Evolutionary conservation across 116 monocot genomes (phyloP).

Genomic region (Thalassia testudinum): DNA sequence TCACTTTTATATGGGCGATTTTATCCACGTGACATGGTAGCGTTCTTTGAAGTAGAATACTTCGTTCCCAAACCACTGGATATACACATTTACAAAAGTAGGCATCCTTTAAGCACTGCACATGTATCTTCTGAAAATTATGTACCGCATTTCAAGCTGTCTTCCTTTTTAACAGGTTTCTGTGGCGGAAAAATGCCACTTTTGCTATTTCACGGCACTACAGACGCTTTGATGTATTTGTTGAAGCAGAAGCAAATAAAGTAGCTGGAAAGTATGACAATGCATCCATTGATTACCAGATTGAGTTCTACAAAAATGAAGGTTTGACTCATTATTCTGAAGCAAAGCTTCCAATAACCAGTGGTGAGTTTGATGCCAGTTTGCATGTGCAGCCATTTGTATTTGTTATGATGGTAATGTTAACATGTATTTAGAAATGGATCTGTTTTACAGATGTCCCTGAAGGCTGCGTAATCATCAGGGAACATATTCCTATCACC

Average conservation of each 20-base stretch:
- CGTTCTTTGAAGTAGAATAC: not conserved
- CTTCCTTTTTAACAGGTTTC: constrained; percentile 37
- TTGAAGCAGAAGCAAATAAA: constrained; percentile 93
- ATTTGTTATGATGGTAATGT: not conserved
- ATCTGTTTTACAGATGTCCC: constrained; percentile 64
- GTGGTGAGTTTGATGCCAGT: constrained; percentile 38
- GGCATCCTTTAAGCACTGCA: no score
- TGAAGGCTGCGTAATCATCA: constrained; percentile 91
- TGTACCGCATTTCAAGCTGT: not conserved
- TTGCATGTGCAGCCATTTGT: not conserved
- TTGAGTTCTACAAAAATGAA: constrained; percentile 72
- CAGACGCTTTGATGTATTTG: constrained; percentile 86
- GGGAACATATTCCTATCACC: constrained; percentile 81
- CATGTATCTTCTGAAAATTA: not conserved
- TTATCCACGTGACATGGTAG: not conserved
- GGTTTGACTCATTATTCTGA: constrained; percentile 72
- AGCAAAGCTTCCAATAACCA: constrained; percentile 78
- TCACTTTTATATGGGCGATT: not conserved
- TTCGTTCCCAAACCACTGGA: no score
- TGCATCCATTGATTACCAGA: constrained; percentile 69
- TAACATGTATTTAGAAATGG: not conserved
- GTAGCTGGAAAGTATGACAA: constrained; percentile 90
- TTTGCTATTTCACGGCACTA: constrained; percentile 93
- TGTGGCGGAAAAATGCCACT: constrained; percentile 64
- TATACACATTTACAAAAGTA: no score